Percentiles rank a stretch among this genome's conserved stretches.
Conservation (phyloP, 2,329 filamentous ascomycete species). For the Ceratocystis variospora region DNA sequence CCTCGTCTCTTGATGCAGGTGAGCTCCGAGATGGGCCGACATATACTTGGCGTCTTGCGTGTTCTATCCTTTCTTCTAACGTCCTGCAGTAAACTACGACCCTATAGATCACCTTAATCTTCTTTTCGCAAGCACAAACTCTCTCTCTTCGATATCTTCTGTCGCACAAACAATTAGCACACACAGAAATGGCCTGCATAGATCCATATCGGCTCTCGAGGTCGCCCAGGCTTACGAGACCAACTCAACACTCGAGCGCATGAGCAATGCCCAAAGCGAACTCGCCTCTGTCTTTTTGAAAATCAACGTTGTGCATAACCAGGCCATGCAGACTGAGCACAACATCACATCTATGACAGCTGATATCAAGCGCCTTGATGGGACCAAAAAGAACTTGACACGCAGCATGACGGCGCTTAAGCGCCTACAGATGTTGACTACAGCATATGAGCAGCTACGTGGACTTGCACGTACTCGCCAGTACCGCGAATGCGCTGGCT, state of each 20-base stretch:
- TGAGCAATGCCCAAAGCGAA: conserved; percentile 81
- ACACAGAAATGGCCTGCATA: conserved; percentile 71
- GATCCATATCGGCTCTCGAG: conserved; percentile 59
- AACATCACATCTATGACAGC: conserved; percentile 98
- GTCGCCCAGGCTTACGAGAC: conserved; percentile 73
- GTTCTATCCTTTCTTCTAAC: conserved; percentile 21
- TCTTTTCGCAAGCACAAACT: conserved; percentile 80
- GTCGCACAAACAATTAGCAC: conserved; percentile 60
- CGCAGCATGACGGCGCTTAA: conserved; percentile 97
- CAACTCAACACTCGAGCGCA: conserved; percentile 75
- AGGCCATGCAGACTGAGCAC: conserved; percentile 83
- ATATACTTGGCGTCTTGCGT: conserved; percentile 6
- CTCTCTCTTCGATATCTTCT: conserved; percentile 60
- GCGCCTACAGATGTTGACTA: conserved; percentile 94
- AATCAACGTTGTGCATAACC: conserved; percentile 81
- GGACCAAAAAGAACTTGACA: conserved; percentile 91
- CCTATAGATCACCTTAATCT: conserved; percentile 85
- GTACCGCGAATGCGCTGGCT: conserved; percentile 85
- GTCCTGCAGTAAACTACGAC: conserved; percentile 57
- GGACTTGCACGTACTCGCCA: conserved; percentile 73
- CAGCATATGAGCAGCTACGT: conserved; percentile 91
- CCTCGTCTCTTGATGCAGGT: conserved; percentile 35
- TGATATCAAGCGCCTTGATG: conserved; percentile 93
- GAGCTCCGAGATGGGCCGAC: conserved; percentile 18
- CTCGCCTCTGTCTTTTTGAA: conserved; percentile 82